A percentile compares a stretch with the other conserved stretches of the same genome.
Conservation (phyloP, 805 yeast genomes). For the Yamadazyma akitaensis region DNA sequence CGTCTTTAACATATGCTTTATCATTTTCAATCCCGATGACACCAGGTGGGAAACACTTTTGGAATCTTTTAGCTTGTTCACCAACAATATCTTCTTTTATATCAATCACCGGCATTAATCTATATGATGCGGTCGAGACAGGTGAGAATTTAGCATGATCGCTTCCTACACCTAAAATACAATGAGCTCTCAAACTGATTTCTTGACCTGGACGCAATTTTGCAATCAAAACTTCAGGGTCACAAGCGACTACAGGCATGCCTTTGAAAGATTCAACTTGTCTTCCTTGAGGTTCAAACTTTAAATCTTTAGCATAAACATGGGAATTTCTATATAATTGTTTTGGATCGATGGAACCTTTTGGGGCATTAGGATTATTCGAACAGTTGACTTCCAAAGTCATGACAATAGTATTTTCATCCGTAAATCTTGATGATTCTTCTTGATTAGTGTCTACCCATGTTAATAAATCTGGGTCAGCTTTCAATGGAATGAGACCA, state of each 20-base stretch:
- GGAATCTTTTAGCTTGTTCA: slow-evolving; percentile 71
- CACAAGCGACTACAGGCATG: slow-evolving; percentile 68
- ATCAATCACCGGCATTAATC: slow-evolving; percentile 84
- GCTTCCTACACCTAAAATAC: slow-evolving; percentile 84
- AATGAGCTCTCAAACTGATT: slow-evolving; percentile 84
- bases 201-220: slow-evolving; percentile 97
- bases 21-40: slow-evolving; percentile 75
- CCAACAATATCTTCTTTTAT: slow-evolving; percentile 75
- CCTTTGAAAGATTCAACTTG: slow-evolving; percentile 71
- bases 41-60: slow-evolving; percentile 89
- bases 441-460: slow-evolving; percentile 75
- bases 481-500: slow-evolving; percentile 85
- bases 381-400: slow-evolving; percentile 80
- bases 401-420: slow-evolving; percentile 84
- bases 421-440: slow-evolving; percentile 64
- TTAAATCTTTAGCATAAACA: slow-evolving; percentile 85
- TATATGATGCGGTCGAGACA: slow-evolving; percentile 92
- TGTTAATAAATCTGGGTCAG: slow-evolving; percentile 82
- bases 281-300: slow-evolving; percentile 87
- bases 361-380: slow-evolving; percentile 78
- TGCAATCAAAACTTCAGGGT: slow-evolving; percentile 86
- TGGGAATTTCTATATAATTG: slow-evolving; percentile 78
- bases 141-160: slow-evolving; percentile 99
- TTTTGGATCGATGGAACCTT: slow-evolving; percentile 74
- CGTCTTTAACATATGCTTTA: slow-evolving; percentile 79